Evolutionary conservation across 2,329 filamentous ascomycete genomes (phyloP), one percentile per base, ranked within the genome.

Genomic region (Diplodia scrobiculata): DNA sequence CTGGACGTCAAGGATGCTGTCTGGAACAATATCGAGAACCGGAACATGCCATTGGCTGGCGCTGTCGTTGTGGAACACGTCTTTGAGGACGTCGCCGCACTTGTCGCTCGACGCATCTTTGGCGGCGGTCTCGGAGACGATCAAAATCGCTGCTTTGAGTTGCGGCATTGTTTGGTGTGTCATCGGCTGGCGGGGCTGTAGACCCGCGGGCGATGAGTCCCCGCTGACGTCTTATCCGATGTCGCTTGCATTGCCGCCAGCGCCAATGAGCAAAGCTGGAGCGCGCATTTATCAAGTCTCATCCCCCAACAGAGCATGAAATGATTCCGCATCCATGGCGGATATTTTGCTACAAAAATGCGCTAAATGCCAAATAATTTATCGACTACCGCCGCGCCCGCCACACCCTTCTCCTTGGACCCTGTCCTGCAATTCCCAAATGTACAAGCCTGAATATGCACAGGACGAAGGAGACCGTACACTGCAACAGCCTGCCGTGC

Each of bases 101-200:
- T 87, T 87, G 79, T 99, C 95, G 1, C 91, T 88, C 3, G 89
- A 87, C 0, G 91, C 86, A 76, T 97, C 89, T 71, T 86, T 84
- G 9, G 89, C 87, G 5, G 93, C 95, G 5, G 95, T 99, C 60
- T 96, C 96, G 1, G 95, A 98, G 47, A 99, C 84, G 70, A 98
- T 85, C 64, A 99, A 83, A 58, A 99, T 88, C 7, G 90, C 91
- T 38, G 88, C 89, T 74, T 82, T 89, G 13, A 98, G 81, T 32
- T 60, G 34, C n/a, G 48, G 55, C 64, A 66, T 66, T 59, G 63
- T 65, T 55, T 55, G 21, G 21, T 21, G 63, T 55, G 63, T 58
- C 27, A 58, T 50, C 32, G 52, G 38, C n/a, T 65, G 21, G 41
- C 58, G 58, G 58, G 17, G 48, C 6, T 13, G 27, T 2, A 17